Percentiles rank a stretch among this genome's conserved stretches.
phyloP scores from a whole-genome alignment of 306 rosid genomes.

The Vachellia collinsii region DNA sequence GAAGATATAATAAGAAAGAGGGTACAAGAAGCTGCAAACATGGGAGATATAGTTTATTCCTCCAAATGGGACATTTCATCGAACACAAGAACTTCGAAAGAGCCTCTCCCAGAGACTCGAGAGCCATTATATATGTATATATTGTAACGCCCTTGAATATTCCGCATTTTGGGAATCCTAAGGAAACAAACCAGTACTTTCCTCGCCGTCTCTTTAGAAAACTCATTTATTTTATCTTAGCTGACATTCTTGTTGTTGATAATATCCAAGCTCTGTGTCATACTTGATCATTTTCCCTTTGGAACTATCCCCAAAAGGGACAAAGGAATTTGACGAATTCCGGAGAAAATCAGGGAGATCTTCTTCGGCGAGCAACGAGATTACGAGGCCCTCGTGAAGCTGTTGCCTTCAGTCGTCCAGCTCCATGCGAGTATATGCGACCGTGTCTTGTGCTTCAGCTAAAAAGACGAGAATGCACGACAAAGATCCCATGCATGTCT shows the following conservation, averaged over 20 bases:
- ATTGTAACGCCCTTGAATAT: conserved; percentile 4
- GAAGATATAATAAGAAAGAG: background rate
- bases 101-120: background rate
- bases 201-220: background rate
- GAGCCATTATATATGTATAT: background rate
- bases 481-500: background rate
- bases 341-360: conserved; percentile 31
- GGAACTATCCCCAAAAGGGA: conserved; percentile 20
- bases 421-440: background rate
- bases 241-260: conserved; percentile 18
- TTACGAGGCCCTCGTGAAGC: conserved; percentile 21
- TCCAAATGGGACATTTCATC: conserved; percentile 6
- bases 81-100: conserved; percentile 9
- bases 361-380: conserved; percentile 29
- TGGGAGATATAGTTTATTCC: conserved; percentile 18
- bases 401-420: background rate
- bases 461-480: background rate
- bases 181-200: background rate
- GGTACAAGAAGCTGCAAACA: background rate
- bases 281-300: background rate
- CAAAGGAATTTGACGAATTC: conserved; percentile 16
- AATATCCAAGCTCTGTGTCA: conserved; percentile 24
- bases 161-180: conserved; percentile 38
- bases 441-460: background rate
- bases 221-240: conserved; percentile 1